These are phyloP conservation scores for Metarhizium guizhouense DNA, from an alignment of 2,329 filamentous ascomycete genomes.

Conservation along the genomic window DNA sequence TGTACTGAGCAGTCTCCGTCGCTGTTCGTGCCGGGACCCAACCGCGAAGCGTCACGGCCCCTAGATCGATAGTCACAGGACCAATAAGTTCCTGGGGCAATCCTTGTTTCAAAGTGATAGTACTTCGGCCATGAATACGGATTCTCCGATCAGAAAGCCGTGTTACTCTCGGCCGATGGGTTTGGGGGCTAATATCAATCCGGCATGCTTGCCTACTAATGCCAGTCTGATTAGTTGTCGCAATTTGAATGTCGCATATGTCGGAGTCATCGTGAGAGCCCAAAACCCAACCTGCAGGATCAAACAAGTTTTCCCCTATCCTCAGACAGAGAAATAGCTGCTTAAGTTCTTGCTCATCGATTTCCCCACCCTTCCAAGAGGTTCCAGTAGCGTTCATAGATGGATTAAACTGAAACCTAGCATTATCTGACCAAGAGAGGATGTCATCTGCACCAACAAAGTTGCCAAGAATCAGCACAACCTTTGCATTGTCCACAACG, in stretches of 20 bases:
- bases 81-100: no score
- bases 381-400: not conserved
- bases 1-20: not conserved
- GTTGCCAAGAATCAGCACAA: not conserved
- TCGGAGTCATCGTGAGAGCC: slow-evolving; percentile 7
- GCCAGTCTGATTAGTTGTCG: slow-evolving; percentile 1
- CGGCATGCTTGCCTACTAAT: not conserved
- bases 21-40: not conserved
- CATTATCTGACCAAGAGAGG: not conserved
- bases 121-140: not conserved
- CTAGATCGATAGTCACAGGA: not conserved
- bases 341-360: not conserved
- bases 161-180: not conserved
- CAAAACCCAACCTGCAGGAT: slow-evolving; percentile 6
- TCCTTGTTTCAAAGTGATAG: no score
- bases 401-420: not conserved
- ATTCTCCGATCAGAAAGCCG: not conserved
- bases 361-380: not conserved
- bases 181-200: not conserved
- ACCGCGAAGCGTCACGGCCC: not conserved
- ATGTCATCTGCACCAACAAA: slow-evolving; percentile 3
- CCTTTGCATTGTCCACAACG: not conserved
- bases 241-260: slow-evolving; percentile 5
- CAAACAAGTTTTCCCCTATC: slow-evolving; percentile 6
- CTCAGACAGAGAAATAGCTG: slow-evolving; percentile 4